Evolutionary conservation across 139 green algal species (phyloP).

Genomic region (Chlamydomonas incerta): DNA sequence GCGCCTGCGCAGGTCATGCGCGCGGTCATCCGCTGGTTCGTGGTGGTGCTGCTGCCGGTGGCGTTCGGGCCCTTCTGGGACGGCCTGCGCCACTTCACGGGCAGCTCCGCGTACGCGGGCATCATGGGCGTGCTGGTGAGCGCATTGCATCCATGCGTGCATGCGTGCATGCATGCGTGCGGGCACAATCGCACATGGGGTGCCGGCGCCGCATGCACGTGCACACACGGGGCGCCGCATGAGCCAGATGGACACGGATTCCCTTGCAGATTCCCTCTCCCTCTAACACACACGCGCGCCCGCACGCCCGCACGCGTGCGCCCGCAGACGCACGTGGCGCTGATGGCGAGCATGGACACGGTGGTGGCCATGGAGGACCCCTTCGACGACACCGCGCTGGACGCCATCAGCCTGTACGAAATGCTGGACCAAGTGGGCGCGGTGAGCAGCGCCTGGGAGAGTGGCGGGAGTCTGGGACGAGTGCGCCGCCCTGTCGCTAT

Average conservation of each 20-base stretch:
- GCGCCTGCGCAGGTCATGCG: conserved; percentile 21
- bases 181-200: too few relatives aligned
- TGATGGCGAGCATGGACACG: conserved; percentile 39
- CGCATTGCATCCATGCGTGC: too few relatives aligned
- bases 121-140: conserved; percentile 33
- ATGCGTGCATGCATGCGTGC: not conserved
- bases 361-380: conserved; percentile 49
- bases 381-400: conserved; percentile 52
- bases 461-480: not conserved
- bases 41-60: conserved; percentile 41
- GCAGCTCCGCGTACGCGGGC: not conserved
- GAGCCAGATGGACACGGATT: too few relatives aligned
- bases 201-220: too few relatives aligned
- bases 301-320: too few relatives aligned
- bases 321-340: conserved; percentile 35
- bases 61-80: conserved; percentile 41
- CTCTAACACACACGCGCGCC: too few relatives aligned
- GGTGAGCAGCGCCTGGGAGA: conserved; percentile 7
- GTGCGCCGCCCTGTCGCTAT: not conserved
- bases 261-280: too few relatives aligned
- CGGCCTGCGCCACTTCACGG: not conserved
- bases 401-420: conserved; percentile 50
- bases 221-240: too few relatives aligned
- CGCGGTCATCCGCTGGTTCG: conserved; percentile 12
- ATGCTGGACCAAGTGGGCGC: conserved; percentile 44